These are phyloP conservation scores for Zygosaccharomyces pseudorouxii DNA, from an alignment of 805 yeast genomes.

Conservation along the genomic window DNA sequence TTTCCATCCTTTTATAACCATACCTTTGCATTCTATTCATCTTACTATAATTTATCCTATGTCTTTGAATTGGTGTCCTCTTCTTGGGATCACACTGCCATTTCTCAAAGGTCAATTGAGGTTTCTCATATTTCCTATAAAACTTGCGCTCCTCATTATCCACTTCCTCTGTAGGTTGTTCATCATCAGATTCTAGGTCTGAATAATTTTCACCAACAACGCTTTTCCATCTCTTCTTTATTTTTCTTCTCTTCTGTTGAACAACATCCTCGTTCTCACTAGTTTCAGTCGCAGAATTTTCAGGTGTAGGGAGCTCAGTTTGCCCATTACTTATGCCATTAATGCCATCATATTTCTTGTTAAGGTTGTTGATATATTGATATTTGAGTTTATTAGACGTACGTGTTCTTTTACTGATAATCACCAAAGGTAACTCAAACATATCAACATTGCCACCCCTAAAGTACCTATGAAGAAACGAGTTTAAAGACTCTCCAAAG, in stretches of 20 bases:
- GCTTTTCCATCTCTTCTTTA: constrained; percentile 21
- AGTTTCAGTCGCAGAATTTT: constrained; percentile 24
- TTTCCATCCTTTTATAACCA: constrained; percentile 15
- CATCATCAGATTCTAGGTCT: constrained; percentile 17
- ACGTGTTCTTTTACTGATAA: constrained; percentile 15
- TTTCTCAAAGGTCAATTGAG: constrained; percentile 30
- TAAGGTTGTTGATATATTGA: constrained; percentile 24
- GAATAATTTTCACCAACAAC: constrained; percentile 21
- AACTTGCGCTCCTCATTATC: constrained; percentile 25
- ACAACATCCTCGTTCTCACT: constrained; percentile 18
- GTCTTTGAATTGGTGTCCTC: constrained; percentile 19
- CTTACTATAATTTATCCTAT: constrained; percentile 20
- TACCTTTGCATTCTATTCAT: constrained; percentile 17
- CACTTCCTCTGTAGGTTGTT: constrained; percentile 9
- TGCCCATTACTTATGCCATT: constrained; percentile 1
- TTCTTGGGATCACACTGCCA: constrained; percentile 24
- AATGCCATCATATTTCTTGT: constrained; percentile 16
- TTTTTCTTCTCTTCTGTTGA: constrained; percentile 15
- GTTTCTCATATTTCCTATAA: constrained; percentile 28
- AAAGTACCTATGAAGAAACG: not conserved
- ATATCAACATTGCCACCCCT: constrained; percentile 10
- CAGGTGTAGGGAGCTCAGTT: constrained; percentile 25
- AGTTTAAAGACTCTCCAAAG: not conserved
- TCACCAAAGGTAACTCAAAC: constrained; percentile 29
- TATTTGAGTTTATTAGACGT: constrained; percentile 27